Evolutionary conservation across 306 rosid species (phyloP).

Genomic region (Castanopsis chinensis): DNA sequence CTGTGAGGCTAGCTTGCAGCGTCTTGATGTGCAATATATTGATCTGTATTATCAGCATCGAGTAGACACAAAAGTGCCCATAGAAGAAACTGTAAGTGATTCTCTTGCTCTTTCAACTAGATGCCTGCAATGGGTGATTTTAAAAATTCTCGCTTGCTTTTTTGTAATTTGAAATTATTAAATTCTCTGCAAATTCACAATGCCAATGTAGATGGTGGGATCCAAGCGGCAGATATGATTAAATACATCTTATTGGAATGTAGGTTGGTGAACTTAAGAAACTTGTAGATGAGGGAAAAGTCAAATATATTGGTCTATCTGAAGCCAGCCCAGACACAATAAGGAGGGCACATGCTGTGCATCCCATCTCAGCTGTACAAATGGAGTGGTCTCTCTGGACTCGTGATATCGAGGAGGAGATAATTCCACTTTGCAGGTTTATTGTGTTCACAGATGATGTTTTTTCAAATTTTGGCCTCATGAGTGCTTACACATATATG

Average conservation of each 20-base stretch:
- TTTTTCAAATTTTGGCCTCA: too few species aligned
- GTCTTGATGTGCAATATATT: constrained; percentile 62
- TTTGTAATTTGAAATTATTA: background rate
- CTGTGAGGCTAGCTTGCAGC: constrained; percentile 74
- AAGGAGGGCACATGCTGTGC: constrained; percentile 82
- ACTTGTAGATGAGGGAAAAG: constrained; percentile 75
- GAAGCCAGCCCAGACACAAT: constrained; percentile 77
- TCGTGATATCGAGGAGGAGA: constrained; percentile 70
- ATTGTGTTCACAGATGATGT: background rate
- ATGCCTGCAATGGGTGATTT: background rate
- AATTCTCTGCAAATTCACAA: background rate
- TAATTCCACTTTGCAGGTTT: constrained; percentile 75
- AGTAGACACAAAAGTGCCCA: constrained; percentile 47
- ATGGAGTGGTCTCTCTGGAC: constrained; percentile 85
- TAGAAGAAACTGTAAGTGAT: constrained; percentile 64
- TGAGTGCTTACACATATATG: too few species aligned
- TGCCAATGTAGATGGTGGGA: background rate
- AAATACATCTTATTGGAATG: background rate
- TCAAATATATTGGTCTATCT: constrained; percentile 65
- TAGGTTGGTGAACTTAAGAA: constrained; percentile 76
- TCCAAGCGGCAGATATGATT: background rate
- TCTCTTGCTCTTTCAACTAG: background rate
- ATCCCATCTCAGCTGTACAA: constrained; percentile 68
- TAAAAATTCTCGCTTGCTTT: background rate
- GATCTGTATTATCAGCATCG: constrained; percentile 85